Base-by-base conservation (phyloP, 768 basidiomycete genomes). In the Tulasnella sp. region DNA sequence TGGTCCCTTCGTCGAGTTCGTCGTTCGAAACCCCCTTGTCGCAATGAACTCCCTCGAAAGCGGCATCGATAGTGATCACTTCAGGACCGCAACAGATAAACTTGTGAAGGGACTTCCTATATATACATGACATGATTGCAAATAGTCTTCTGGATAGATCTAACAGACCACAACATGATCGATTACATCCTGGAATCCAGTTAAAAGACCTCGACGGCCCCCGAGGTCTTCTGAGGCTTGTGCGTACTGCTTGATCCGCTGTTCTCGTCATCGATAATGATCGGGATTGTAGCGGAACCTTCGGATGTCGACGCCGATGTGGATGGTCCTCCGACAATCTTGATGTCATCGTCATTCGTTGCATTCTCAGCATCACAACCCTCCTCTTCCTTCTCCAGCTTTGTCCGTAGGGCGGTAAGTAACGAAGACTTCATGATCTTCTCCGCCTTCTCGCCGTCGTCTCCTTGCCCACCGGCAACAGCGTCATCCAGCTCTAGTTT, bases 41-140 rank as follows among this genome's bases (percentile, higher is more conserved):
- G 75, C 75, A 49, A 85, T 92, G 81, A 87, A 96, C 69, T 90
- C 88, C 11, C 75, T 76, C 65, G 83, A 83, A 63, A 78, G 80
- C 49, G 94, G 94, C 22, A 81, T 98, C 51, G 94, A 97, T 70
- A 97, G 92, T 67, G 91, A 94, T 68, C 85, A 87, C 68, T 92
- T 93, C 63, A 80, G 92, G 49, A 74, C 80, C 3, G 87, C 85
- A 61, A 77, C 84, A 10, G 91, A 92, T 71, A 79, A 86, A 49
- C 70, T 90, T 55, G 71, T 92, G 3, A 51, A 46, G 27, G 48
- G 49, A 10, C 27, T 60, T 29, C n/a, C 59, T 44, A 54, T 63
- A 21, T 60, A 53, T 44, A 31, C 44, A 27, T 63, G 41, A 60
- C 12, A 15, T 38, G 15, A 38, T 7, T 7, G 34, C 34, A 38